phyloP scores from a whole-genome alignment of 164 flowering plant genomes.

The Berberis vulgaris region DNA sequence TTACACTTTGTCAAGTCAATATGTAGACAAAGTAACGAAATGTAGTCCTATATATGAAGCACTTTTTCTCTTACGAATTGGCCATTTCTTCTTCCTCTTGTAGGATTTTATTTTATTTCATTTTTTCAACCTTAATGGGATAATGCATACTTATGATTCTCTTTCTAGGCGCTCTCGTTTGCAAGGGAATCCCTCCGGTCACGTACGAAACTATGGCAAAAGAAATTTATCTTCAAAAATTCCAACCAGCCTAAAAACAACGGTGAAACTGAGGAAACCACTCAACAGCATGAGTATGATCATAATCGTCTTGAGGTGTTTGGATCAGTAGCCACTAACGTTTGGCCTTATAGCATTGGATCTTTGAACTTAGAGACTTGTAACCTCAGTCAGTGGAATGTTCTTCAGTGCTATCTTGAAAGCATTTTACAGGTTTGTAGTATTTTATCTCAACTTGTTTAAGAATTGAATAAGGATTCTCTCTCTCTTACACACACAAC shows the following conservation, averaged over 20 bases:
- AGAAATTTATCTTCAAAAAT: constrained; percentile 40
- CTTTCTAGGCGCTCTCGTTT: constrained; percentile 62
- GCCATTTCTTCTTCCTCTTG: neutral
- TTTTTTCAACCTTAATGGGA: no score
- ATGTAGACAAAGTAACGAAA: no score
- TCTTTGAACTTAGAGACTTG: constrained; percentile 29
- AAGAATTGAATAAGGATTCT: no score
- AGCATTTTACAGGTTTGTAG: constrained; percentile 81
- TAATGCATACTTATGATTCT: neutral
- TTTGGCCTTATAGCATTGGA: constrained; percentile 31
- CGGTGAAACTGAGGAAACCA: constrained; percentile 19
- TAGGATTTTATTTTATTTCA: neutral
- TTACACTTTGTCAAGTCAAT: no score
- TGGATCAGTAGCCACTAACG: constrained; percentile 32
- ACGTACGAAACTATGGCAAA: constrained; percentile 55
- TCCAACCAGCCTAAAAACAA: constrained; percentile 27
- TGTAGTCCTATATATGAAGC: no score
- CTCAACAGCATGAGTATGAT: constrained; percentile 16
- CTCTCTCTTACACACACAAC: no score
- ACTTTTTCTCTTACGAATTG: neutral
- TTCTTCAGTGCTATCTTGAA: constrained; percentile 79
- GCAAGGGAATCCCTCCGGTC: constrained; percentile 69
- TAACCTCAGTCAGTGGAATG: constrained; percentile 75
- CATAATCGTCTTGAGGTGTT: constrained; percentile 27
- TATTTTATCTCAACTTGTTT: neutral